Base-by-base conservation (phyloP, 2,329 filamentous ascomycete genomes). In the Cercospora sp. region DNA sequence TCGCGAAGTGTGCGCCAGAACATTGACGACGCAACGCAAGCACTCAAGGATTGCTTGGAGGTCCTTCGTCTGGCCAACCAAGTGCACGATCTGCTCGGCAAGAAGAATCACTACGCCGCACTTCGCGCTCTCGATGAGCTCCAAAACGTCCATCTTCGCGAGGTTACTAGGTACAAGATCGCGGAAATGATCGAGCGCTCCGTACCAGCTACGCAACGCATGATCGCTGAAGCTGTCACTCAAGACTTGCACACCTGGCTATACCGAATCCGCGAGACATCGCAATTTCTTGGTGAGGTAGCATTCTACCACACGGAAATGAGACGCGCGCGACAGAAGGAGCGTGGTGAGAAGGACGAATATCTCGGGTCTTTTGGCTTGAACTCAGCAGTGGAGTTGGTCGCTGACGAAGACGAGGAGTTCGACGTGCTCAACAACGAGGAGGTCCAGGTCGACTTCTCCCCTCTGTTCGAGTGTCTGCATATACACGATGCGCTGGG, bases 211-310 rank as follows among this genome's bases (percentile, higher is more conserved):
- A 97, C 93, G 1, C 93, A 97, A 76, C 93, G 92, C 76, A 89
- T 92, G 61, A 97, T 99, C 66, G 94, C 94, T 3, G 94, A 98
- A 80, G 93, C 94, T 13, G 95, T 99, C 73, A 98, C 98, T 93
- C 91, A 88, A 2, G 95, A 99, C 80, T 82, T 99, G 65, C 98
- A 98, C 77, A 97, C 93, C 0, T 99, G 95, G 95, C 85, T 99
- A 9, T 99, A 91, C 76, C 90, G 92, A 24, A 97, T 99, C 71
- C 89, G 95, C 75, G 95, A 99, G 80, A 97, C 93, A 18, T 97
- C 95, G 1, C 94, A 97, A 74, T 97, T 97, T 71, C 82, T 99
- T 7, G 95, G 95, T 4, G 95, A 99, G 79, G 92, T 99, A 6
- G 94, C 95, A 3, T 96, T 99, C 77, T 98, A 96, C 77, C 93